Conservation (phyloP, 805 yeast species). For the Tetrapisispora pingtungensis region DNA sequence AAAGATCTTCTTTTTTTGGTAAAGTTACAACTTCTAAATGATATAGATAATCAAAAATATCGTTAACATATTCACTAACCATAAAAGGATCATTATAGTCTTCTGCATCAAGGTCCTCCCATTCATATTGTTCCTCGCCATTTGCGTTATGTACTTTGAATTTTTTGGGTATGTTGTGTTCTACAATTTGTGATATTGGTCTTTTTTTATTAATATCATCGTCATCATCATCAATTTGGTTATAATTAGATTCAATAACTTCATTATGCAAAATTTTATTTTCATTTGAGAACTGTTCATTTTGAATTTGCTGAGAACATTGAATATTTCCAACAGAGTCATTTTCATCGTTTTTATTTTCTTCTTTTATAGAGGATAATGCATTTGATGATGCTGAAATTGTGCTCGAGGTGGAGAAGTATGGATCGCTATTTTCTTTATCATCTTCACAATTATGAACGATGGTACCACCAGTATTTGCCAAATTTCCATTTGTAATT, state of each 20-base stretch:
- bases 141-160: slow-evolving; percentile 26
- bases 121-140: slow-evolving; percentile 31
- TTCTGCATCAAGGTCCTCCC: slow-evolving; percentile 77
- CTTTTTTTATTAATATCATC: slow-evolving; percentile 15
- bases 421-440: slow-evolving; percentile 23
- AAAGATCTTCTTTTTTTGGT: slow-evolving; percentile 38
- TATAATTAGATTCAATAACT: not conserved
- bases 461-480: not conserved
- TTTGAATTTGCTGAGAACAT: not conserved
- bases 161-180: slow-evolving; percentile 27
- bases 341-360: slow-evolving; percentile 3
- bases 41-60: slow-evolving; percentile 72
- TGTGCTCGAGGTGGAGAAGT: slow-evolving; percentile 2
- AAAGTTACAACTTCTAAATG: slow-evolving; percentile 62
- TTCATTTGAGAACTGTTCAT: not conserved
- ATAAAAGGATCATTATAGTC: slow-evolving; percentile 75
- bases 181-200: slow-evolving; percentile 28
- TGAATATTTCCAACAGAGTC: not conserved
- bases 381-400: slow-evolving; percentile 4
- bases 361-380: slow-evolving; percentile 15
- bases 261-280: not conserved
- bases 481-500: not conserved
- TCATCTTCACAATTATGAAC: slow-evolving; percentile 8
- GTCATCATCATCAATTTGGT: not conserved
- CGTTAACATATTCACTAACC: slow-evolving; percentile 88